These are phyloP conservation scores for Atkinsonella texensis DNA, from an alignment of 2,329 filamentous ascomycete species.

Conservation along the genomic window DNA sequence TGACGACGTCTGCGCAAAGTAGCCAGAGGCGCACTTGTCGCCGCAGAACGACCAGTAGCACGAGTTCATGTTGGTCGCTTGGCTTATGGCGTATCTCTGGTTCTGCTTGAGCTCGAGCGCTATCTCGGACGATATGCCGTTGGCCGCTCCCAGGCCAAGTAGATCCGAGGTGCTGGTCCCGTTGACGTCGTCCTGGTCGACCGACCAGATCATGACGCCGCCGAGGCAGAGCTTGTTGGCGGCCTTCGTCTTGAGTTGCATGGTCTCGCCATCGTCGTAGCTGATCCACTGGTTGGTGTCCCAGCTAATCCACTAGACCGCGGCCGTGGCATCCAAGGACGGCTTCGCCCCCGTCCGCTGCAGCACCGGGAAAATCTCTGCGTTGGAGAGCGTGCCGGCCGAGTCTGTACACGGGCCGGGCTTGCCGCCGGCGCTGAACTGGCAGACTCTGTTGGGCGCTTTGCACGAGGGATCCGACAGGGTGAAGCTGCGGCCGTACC, in stretches of 20 bases:
- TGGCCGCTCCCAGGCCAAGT: too few species aligned
- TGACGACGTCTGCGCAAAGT: too few species aligned
- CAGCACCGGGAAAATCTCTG: too few species aligned
- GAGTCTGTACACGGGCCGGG: slow-evolving; percentile 18
- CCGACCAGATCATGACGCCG: slow-evolving; percentile 5
- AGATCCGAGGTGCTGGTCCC: too few species aligned
- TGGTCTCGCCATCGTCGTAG: slow-evolving; percentile 24
- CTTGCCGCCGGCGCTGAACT: slow-evolving; percentile 14
- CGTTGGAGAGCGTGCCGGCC: slow-evolving; percentile 17
- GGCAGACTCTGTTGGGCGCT: slow-evolving; percentile 18
- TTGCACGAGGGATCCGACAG: slow-evolving; percentile 15
- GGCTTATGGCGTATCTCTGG: too few species aligned
- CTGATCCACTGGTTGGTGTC: slow-evolving; percentile 24
- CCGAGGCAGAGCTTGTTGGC: slow-evolving; percentile 17
- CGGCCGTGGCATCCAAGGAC: too few species aligned
- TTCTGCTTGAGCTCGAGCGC: too few species aligned
- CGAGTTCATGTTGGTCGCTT: too few species aligned
- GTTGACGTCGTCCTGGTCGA: not conserved
- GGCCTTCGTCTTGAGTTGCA: slow-evolving; percentile 20
- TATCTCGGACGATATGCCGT: too few species aligned
- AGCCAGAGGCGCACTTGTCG: too few species aligned
- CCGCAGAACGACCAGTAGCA: too few species aligned
- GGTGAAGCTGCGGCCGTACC: slow-evolving; percentile 29
- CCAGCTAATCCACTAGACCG: slow-evolving; percentile 20
- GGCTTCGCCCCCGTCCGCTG: too few species aligned